Evolutionary conservation across 768 basidiomycete genomes (phyloP), one percentile per base, ranked within the genome.

Genomic region (Agaricus bisporus): DNA sequence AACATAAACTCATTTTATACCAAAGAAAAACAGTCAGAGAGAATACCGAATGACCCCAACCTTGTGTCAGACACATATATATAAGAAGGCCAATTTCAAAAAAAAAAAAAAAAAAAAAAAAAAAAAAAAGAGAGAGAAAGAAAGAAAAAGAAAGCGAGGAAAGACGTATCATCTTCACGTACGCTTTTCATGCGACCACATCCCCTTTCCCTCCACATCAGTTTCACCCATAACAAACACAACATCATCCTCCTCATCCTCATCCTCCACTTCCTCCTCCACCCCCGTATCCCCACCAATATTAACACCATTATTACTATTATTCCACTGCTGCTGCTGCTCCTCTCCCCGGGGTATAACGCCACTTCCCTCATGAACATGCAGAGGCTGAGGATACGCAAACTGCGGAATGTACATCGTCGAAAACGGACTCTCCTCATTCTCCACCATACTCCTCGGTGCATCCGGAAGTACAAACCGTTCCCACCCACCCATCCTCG

Each of bases 201-300:
- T 60, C 17, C 56, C 56, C 59, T 68, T 70, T n/a, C 69, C 69
- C 54, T 74, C 32, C 32, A 11, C 32, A 6, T 32, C 75, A 55
- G 73, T 64, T 39, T 54, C 42, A 6, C 78, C 79, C 64, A 87
- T 77, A 37, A 87, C 85, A 58, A 87, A 83, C n/a, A 79, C 84
- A n/a, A 87, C 77, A 38, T 86, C 84, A 29, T 86, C 85, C n/a
- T 86, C 85, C 1, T 83, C 83, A 2, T 85, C 84, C 9, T 85
- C 82, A 2, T 82, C 78, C 11, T 68, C 73, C 6, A 56, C 68
- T 1, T 75, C 71, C 17, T 60, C 71, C 1, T 70, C 68, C 29
- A 26, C 54, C 15, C 42, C 48, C 41, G 10, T 20, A 22, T 10
- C 18, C n/a, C n/a, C 42, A 20, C 42, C 42, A 43, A 2, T 41